Percentiles rank a stretch among this genome's conserved stretches.
These are phyloP conservation scores for Chaetomiaceae sp. DNA, from an alignment of 2,329 filamentous ascomycete species.

Conservation along the genomic window DNA sequence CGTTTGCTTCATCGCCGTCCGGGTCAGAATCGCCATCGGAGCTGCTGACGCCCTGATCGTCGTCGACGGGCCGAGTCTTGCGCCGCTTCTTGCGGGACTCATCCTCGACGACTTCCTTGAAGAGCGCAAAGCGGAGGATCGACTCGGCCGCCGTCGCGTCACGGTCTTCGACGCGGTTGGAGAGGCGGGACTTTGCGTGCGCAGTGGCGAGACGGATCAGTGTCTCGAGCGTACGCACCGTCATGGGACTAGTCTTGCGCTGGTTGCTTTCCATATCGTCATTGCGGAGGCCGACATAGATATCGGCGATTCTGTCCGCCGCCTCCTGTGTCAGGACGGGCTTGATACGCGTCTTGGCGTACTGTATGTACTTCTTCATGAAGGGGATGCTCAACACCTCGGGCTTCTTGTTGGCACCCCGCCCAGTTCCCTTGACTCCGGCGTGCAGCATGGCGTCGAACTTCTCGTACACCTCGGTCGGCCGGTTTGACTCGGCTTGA, in stretches of 20 bases:
- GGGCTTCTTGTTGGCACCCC: constrained; percentile 69
- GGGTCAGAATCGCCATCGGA: constrained; percentile 52
- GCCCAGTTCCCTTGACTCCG: constrained; percentile 72
- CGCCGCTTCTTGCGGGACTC: constrained; percentile 81
- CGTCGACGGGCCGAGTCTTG: constrained; percentile 57
- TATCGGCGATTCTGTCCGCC: constrained; percentile 83
- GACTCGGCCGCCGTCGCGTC: constrained; percentile 84
- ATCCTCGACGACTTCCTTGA: constrained; percentile 85
- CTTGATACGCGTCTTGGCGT: constrained; percentile 88
- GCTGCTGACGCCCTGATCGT: constrained; percentile 57
- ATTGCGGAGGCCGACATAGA: constrained; percentile 89
- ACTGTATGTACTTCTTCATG: constrained; percentile 99
- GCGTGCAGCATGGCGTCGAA: constrained; percentile 94
- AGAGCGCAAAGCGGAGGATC: constrained; percentile 89
- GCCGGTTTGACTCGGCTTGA: constrained; percentile 65
- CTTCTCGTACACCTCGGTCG: constrained; percentile 91
- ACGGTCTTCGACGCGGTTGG: constrained; percentile 80
- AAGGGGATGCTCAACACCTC: constrained; percentile 95
- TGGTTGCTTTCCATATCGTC: constrained; percentile 95
- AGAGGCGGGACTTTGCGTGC: constrained; percentile 88
- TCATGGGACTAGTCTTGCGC: constrained; percentile 89
- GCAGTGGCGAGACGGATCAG: constrained; percentile 97
- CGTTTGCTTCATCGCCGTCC: constrained; percentile 49
- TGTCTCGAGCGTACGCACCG: constrained; percentile 93
- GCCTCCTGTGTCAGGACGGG: constrained; percentile 87